A percentile compares a stretch with the other conserved stretches of the same genome.
These are phyloP conservation scores for Hemileccinum rubropunctum DNA, from an alignment of 768 basidiomycete genomes.

Conservation along the genomic window DNA sequence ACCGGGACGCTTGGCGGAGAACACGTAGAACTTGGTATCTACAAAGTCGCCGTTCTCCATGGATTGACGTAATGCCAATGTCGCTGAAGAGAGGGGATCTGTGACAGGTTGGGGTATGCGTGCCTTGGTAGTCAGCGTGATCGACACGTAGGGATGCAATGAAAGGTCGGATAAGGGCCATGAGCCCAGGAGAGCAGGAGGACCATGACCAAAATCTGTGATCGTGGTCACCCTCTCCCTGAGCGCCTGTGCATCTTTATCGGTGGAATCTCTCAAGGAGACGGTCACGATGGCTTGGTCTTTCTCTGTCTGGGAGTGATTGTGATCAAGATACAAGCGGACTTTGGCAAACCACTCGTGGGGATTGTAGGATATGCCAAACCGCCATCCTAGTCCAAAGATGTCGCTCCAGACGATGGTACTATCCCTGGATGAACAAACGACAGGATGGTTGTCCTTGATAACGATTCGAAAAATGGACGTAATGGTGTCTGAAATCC, in stretches of 20 bases:
- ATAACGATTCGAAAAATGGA: conserved; percentile 24
- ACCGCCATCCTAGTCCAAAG: conserved; percentile 29
- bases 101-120: conserved; percentile 4
- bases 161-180: conserved; percentile 14
- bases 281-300: conserved; percentile 17
- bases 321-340: conserved; percentile 28
- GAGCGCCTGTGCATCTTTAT: conserved; percentile 2
- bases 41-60: conserved; percentile 26
- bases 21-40: conserved; percentile 30
- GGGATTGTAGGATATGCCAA: conserved; percentile 20
- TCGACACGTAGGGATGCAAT: conserved; percentile 18
- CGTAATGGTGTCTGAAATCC: conserved; percentile 22
- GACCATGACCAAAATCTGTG: conserved; percentile 25
- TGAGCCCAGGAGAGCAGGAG: conserved; percentile 23
- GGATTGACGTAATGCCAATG: conserved; percentile 21
- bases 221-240: conserved; percentile 17
- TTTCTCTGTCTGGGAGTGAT: conserved; percentile 17
- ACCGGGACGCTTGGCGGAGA: conserved; percentile 16
- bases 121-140: conserved; percentile 21
- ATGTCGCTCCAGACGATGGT: conserved; percentile 22
- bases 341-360: conserved; percentile 25
- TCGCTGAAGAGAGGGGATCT: conserved; percentile 15
- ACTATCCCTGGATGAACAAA: conserved; percentile 7
- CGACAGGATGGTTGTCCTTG: conserved; percentile 18
- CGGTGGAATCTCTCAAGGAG: conserved; percentile 5